Base-by-base conservation (phyloP, 108 stramenopile species). In the Fragilariopsis cylindrus region DNA sequence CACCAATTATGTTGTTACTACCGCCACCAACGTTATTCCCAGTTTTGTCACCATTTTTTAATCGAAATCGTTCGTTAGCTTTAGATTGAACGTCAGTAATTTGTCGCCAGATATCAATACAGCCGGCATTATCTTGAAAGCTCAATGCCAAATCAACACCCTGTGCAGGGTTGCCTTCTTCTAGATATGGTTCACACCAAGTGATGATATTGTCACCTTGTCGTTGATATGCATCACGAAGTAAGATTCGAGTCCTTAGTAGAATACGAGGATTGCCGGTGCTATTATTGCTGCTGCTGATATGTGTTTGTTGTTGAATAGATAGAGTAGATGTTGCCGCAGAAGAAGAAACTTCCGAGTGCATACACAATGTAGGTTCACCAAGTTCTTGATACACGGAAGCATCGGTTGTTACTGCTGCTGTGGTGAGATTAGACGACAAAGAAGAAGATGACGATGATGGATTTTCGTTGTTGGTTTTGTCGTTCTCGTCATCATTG, bases 141-240 rank as follows among this genome's bases (percentile, higher is more conserved):
- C 87, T 88, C 49, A 96, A 76, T 0, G 94, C 94, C 57, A 96
- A 71, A 71, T 96, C 94, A 8, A 96, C 94, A n/a, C 91, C 91
- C 48, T 62, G 71, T 40, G 65, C 69, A 30, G 79, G 67, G 57
- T 66, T 80, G 2, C 74, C 74, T 43, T 80, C 79, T 41, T 80
- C 74, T 15, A 80, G 77, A 72, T 82, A 91, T 13, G 94, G 92
- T 73, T 96, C 94, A 72, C 91, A 92, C 94, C 94, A 96, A 12
- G 94, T 96, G 72, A 96, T 93, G 60, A 96, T 96, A 73, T 96
- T 93, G 39, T 92, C 92, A 47, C 94, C 94, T 71, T 96, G 94
- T 42, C 94, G 81, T 78, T 93, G 94, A 78, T 96, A 96, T 8
- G 90, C 89, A 55, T 90, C 91, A 12, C 90, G 74, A 19, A 96